Percentiles rank a stretch among this genome's conserved stretches.
phyloP scores from a whole-genome alignment of 2,329 filamentous ascomycete species.

The Exophiala aquamarina region DNA sequence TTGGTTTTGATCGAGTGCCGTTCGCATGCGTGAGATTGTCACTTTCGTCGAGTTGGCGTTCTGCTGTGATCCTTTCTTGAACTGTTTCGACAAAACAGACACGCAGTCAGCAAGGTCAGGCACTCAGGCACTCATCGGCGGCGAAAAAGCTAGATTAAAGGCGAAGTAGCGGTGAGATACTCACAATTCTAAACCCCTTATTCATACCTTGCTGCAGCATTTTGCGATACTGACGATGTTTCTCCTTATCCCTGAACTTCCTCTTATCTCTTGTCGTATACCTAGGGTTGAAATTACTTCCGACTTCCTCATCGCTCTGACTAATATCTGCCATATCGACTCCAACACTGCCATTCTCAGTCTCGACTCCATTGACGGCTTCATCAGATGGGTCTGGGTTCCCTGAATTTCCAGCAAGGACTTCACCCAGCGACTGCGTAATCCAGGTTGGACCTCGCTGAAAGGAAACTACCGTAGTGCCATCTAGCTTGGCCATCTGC shows the following conservation, averaged over 20 bases:
- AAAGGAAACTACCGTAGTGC: slow-evolving; percentile 32
- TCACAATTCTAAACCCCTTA: slow-evolving; percentile 20
- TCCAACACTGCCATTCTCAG: slow-evolving; percentile 10
- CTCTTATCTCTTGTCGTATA: slow-evolving; percentile 33
- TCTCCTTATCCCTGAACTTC: slow-evolving; percentile 27
- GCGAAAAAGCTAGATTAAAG: too few relatives aligned
- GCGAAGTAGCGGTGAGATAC: too few relatives aligned
- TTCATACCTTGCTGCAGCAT: slow-evolving; percentile 30
- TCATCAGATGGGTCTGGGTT: slow-evolving; percentile 18
- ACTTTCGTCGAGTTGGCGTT: slow-evolving; percentile 19
- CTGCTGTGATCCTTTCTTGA: slow-evolving; percentile 19
- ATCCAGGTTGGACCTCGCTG: slow-evolving; percentile 36
- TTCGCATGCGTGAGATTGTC: slow-evolving; percentile 18
- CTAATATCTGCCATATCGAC: slow-evolving; percentile 19
- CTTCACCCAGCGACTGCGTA: slow-evolving; percentile 30
- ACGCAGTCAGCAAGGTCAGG: too few relatives aligned
- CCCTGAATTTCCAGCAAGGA: slow-evolving; percentile 25
- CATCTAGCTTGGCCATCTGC: slow-evolving; percentile 23
- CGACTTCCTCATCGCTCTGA: slow-evolving; percentile 14
- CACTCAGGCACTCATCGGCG: too few relatives aligned
- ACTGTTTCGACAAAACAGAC: slow-evolving; percentile 8
- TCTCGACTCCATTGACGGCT: slow-evolving; percentile 9
- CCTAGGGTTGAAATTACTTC: slow-evolving; percentile 26
- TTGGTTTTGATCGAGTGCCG: slow-evolving; percentile 23
- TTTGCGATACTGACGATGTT: slow-evolving; percentile 37